Evolutionary conservation across 257 asterid species (phyloP), one percentile per base, ranked within the genome.

Genomic region (Cordia subcordata): DNA sequence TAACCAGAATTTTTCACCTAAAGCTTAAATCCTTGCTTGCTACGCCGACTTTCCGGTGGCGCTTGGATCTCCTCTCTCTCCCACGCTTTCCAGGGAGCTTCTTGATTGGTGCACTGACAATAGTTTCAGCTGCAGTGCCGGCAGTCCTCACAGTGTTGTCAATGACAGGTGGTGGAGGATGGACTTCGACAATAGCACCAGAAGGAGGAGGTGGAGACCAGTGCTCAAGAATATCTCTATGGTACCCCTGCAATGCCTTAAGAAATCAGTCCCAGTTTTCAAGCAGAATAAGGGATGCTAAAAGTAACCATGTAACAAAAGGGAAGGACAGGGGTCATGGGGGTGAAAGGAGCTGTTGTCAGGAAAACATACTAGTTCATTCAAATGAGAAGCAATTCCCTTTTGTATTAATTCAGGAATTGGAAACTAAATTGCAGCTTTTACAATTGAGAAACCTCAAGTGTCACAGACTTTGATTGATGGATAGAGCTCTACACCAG

Each of bases 191-290:
- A 27, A 27, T 27, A n/a, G 79, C 81, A 19, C 88, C 84, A 8
- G 83, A 77, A 11, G 79, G 62, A 77, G 72, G 65, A 61, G 63
- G 82, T 27, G 35, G 35, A 27, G 35, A 27, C 35, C 35, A 27
- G 6, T 27, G 35, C 79, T 80, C 91, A 14, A 90, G 85, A 68
- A 83, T 58, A 45, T 85, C 95, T 73, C 91, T 72, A 62, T 91
- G 98, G 73, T 91, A 91, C 55, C 95, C 96, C 98, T 90, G 85
- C 72, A 62, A 39, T 27, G 35, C 35, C 35, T 27, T 27, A 6
- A 27, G 35, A 27, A 27, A 27, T 27, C 35, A 27, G 35, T 6
- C 6, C 3, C 35, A 27, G 35, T 27, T 27, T 27, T 1, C 35
- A 27, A 1, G 35, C 35, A 27, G 4, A 27, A 27, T 27, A 27